Evolutionary conservation across 1,284 basidiomycete species (phyloP), one percentile per base, ranked within the genome.

Genomic region (Ceratobasidium sp.): DNA sequence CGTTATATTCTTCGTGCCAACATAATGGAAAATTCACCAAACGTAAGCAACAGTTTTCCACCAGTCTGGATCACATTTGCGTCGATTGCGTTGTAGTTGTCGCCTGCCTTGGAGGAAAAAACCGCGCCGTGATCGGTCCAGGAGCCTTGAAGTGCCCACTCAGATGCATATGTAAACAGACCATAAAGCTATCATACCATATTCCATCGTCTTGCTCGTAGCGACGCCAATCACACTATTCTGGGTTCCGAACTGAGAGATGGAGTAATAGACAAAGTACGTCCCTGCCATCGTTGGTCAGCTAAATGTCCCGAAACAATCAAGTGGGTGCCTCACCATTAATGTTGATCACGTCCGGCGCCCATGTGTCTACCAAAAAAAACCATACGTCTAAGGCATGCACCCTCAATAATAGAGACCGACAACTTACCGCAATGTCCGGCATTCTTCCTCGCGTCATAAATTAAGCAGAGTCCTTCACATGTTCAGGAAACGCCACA

Each of bases 41-140:
- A 76, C 5, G 73, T 76, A 57, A 76, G 48, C 23, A 76, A 27
- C 18, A 76, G 57, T 30, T 66, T 76, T 46, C 73, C 73, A 23
- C 52, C 59, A n/a, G 73, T 62, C 33, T 76, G 60, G 52, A 76
- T 76, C 23, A 76, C 73, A 50, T 76, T 79, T 46, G 50, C 78
- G 77, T 78, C 73, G 76, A 80, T 85, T 16, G 84, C 82, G 55
- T 85, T 85, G 80, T 81, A 85, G 30, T 80, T 74, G 76, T 82
- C 83, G 48, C 83, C 82, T 1, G 80, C 69, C 18, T 77, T 77
- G 0, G 83, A 83, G 4, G 79, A 79, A 66, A 84, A 81, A 4
- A 85, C 84, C 6, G 81, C 80, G 12, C 84, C 84, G 20, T 82
- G 73, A 81, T 85, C 84, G 4, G 81, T 82, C 84, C 84, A 85